Evolutionary conservation across 2,329 filamentous ascomycete species (phyloP).

Genomic region (Fonsecaea nubica): DNA sequence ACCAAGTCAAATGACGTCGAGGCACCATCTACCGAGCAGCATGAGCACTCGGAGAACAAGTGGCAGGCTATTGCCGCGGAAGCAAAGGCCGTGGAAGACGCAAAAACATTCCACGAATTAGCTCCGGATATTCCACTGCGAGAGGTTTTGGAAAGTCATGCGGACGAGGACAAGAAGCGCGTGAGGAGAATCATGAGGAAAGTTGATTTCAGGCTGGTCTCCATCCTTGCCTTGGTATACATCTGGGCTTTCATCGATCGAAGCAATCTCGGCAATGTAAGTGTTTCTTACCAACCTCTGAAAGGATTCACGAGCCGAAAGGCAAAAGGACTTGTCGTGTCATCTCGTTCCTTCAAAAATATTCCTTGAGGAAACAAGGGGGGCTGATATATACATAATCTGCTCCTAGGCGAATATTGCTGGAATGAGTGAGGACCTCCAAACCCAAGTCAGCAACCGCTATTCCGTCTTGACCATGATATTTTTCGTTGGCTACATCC

Average conservation of each 20-base stretch:
- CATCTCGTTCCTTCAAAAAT: too few relatives aligned
- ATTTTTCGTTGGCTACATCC: slow-evolving; percentile 12
- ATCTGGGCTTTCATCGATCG: not conserved
- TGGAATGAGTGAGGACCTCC: slow-evolving; percentile 7
- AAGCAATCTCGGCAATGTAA: not conserved
- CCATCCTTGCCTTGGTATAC: not conserved
- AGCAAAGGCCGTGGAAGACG: too few relatives aligned
- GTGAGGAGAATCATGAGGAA: slow-evolving; percentile 4
- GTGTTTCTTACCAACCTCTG: not conserved
- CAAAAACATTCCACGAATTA: too few relatives aligned
- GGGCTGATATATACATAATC: too few relatives aligned
- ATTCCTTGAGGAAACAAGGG: too few relatives aligned
- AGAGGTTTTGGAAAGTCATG: slow-evolving; percentile 8
- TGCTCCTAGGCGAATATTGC: not conserved
- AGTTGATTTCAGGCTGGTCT: not conserved
- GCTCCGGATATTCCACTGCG: not conserved
- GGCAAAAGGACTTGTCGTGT: too few relatives aligned
- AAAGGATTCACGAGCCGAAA: too few relatives aligned
- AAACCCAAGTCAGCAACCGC: slow-evolving; percentile 11
- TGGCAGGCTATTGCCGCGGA: too few relatives aligned
- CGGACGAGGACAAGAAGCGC: not conserved
- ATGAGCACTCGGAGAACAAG: too few relatives aligned
- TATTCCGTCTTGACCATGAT: slow-evolving; percentile 17
- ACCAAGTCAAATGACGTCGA: too few relatives aligned
- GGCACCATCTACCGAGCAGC: too few relatives aligned